These are phyloP conservation scores for Hypoxylon sp. DNA, from an alignment of 2,329 filamentous ascomycete genomes.

Conservation along the genomic window DNA sequence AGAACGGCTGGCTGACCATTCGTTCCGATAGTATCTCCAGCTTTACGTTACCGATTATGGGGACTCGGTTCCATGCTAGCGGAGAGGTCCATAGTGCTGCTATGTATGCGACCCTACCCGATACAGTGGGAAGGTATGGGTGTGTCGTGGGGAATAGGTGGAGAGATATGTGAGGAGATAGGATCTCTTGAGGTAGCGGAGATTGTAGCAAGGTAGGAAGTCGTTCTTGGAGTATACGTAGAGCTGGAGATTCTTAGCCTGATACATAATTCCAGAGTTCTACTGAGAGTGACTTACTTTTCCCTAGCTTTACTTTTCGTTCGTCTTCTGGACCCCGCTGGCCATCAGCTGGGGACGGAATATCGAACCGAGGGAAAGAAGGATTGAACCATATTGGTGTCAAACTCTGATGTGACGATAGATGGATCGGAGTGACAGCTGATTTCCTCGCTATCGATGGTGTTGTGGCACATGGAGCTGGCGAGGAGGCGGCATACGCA, in stretches of 20 bases:
- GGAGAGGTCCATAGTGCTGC: conserved; percentile 96
- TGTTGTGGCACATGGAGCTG: conserved; percentile 22
- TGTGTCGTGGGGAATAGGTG: conserved; percentile 82
- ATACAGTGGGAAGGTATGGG: conserved; percentile 91
- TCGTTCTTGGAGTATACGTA: conserved; percentile 74
- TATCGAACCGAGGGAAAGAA: conserved; percentile 51
- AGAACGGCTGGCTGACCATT: conserved; percentile 74
- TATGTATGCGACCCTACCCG: conserved; percentile 89
- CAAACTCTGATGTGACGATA: conserved; percentile 48
- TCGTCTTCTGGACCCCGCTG: conserved; percentile 62
- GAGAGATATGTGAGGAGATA: conserved; percentile 79
- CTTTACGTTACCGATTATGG: conserved; percentile 89
- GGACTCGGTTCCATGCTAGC: conserved; percentile 93
- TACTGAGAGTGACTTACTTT: conserved; percentile 62
- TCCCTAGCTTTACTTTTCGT: conserved; percentile 72
- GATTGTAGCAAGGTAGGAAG: conserved; percentile 76
- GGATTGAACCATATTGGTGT: conserved; percentile 62
- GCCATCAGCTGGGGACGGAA: conserved; percentile 40
- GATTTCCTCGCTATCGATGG: conserved; percentile 32
- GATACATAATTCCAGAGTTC: conserved; percentile 23
- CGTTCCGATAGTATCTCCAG: conserved; percentile 91
- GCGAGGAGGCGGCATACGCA: conserved; percentile 23
- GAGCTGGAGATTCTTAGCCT: conserved; percentile 59
- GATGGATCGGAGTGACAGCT: conserved; percentile 26
- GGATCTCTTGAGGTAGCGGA: conserved; percentile 78